These are phyloP conservation scores for Ustilago crameri DNA, from an alignment of 1,284 basidiomycete species.

Conservation along the genomic window DNA sequence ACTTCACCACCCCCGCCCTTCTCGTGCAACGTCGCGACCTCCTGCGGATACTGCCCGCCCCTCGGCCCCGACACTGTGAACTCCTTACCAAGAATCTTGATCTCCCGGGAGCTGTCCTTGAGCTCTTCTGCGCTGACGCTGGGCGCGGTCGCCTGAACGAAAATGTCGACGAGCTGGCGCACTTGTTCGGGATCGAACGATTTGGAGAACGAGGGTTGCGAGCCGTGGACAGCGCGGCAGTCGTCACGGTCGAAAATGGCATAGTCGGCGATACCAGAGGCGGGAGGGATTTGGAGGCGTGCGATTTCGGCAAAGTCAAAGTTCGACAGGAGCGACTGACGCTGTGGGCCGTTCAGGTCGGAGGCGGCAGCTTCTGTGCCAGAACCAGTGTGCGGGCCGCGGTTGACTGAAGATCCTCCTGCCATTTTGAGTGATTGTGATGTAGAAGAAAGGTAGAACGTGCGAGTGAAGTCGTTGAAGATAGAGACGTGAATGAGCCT, in stretches of 20 bases:
- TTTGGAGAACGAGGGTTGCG: conserved; percentile 28
- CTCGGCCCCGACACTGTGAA: conserved; percentile 37
- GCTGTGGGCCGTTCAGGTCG: conserved; percentile 33
- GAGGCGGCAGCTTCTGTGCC: conserved; percentile 25
- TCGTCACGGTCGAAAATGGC: conserved; percentile 42
- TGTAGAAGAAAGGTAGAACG: not conserved
- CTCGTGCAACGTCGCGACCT: conserved; percentile 36
- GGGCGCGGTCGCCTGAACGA: conserved; percentile 31
- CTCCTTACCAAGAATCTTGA: conserved; percentile 17
- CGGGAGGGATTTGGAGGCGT: conserved; percentile 28
- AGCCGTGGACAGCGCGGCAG: conserved; percentile 26
- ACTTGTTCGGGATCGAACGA: conserved; percentile 16
- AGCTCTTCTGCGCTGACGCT: conserved; percentile 20
- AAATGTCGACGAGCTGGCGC: conserved; percentile 34
- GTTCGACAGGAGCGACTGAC: conserved; percentile 25
- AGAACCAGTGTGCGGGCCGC: conserved; percentile 38
- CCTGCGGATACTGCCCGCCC: conserved; percentile 34
- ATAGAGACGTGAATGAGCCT: too few relatives aligned
- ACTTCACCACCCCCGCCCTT: conserved; percentile 20
- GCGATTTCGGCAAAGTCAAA: conserved; percentile 37
- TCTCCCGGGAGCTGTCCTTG: conserved; percentile 6
- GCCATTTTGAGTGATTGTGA: conserved; percentile 20
- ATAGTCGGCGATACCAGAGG: conserved; percentile 37
- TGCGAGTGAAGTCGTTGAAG: too few relatives aligned
- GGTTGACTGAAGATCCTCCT: conserved; percentile 26